Base-by-base conservation (phyloP, 176 grass and related monocot genomes). In the Phoenix dactylifera region DNA sequence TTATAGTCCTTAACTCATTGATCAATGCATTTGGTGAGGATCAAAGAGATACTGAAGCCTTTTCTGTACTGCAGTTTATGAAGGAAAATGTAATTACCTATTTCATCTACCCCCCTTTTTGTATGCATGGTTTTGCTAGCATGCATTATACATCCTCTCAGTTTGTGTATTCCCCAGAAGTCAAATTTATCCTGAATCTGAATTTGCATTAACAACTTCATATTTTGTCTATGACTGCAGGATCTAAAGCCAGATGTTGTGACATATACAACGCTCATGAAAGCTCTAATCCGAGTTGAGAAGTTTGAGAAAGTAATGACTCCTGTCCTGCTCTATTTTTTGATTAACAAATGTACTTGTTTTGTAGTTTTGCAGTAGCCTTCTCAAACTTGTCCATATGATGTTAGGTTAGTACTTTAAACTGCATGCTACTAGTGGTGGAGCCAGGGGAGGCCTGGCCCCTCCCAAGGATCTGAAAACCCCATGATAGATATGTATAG, bases 191-290 rank as follows among this genome's bases (percentile, higher is more conserved):
- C 16, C 24, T 30, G 50, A n/a, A 68, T 10, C 35, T 2, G 55
- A 32, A 22, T 17, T 3, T 68, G 3, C n/a, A 68, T 22, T 16
- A 62, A 44, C 23, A 64, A 22, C 0, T 48, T 73, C 72, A 17
- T 76, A 72, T 55, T 73, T 22, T 2, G 55, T n/a, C 55, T 64
- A 22, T 26, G 25, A 62, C 56, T 87, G 32, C 74, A 97, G 92
- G 80, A 71, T 70, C 65, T 97, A 53, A 88, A 83, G 66, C 87
- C 92, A 30, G 92, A 97, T 73, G 92, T 97, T 81, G 89, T 97
- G 68, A 97, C 92, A 60, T 97, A 97, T 55, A 97, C 92, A 30
- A 97, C 92, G 49, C 73, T 97, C 17, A 97, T 97, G 92, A 97
- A 97, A 84, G 74, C 83, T 49, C 84, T 97, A 72, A 90, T 97